Evolutionary conservation across 495 filamentous ascomycete genomes (phyloP), one percentile per base, ranked within the genome.

Genomic region (Bathelium albidoporum): DNA sequence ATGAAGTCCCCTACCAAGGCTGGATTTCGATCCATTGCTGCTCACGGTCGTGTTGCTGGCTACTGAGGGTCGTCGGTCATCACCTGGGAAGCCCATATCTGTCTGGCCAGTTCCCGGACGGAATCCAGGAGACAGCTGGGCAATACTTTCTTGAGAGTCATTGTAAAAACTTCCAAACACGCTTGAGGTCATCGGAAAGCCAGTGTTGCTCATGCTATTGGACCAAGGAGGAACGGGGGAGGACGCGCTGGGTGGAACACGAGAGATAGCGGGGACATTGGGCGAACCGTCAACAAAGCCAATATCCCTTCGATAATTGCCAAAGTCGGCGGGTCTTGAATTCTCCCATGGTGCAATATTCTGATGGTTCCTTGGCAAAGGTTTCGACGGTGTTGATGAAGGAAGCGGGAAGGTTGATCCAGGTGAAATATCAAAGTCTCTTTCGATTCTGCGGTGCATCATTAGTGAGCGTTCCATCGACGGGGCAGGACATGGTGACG

Each of bases 41-140:
- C 92, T 95, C 5, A 89, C 87, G 43, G 89, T 95, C 10, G 87
- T 94, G 44, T 87, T 86, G 73, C 92, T 97, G 10, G 91, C 89
- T 62, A 91, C 81, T 24, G 95, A 97, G 12, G 95, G 95, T 59
- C 95, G 82, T 60, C 94, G 80, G 64, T 89, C 85, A 60, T 95
- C 89, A 59, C 81, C 79, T 14, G 86, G 81, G 31, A 88, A 89
- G 62, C 90, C 89, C 69, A 82, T 88, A 43, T 78, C 77, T 0
- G 81, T 84, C 60, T 83, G 79, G 31, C 83, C 80, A 32, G 83
- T 83, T 20, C 83, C 80, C 16, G 87, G 82, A 18, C 90, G 84
- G 64, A 89, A 83, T 65, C 77, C 84, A 20, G 82, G 88, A 62
- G 81, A 90, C 68, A 82, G 77, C 77, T 81, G 90, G 4, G 80